These are phyloP conservation scores for Geum urbanum DNA, from an alignment of 306 rosid genomes.

Conservation along the genomic window DNA sequence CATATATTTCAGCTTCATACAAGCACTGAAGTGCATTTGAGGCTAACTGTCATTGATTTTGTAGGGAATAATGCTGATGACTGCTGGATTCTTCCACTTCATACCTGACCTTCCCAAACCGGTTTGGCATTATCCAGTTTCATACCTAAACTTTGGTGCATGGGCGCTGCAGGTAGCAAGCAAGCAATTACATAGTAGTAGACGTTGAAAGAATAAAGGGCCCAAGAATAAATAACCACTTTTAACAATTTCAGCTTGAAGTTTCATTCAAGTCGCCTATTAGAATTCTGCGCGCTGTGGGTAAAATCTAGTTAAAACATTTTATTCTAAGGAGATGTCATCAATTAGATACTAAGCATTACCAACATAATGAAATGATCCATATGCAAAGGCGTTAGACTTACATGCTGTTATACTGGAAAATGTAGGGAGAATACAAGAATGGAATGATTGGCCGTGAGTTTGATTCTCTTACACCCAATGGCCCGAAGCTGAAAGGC, in stretches of 20 bases:
- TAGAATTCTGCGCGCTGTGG: background rate
- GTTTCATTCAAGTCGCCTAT: background rate
- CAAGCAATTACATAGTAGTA: background rate
- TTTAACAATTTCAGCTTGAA: background rate
- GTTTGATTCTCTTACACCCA: conserved; percentile 47
- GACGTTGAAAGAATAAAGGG: background rate
- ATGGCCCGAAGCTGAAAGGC: conserved; percentile 66
- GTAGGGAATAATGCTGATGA: conserved; percentile 94
- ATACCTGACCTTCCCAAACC: conserved; percentile 66
- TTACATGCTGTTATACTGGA: background rate
- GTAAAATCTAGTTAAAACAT: background rate
- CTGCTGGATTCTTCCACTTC: conserved; percentile 69
- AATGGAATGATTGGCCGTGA: conserved; percentile 77
- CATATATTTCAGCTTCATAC: background rate
- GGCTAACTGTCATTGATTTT: background rate
- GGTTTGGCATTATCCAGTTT: conserved; percentile 82
- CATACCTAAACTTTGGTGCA: conserved; percentile 75
- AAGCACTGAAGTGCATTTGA: background rate
- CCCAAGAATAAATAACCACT: background rate
- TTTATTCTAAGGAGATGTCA: background rate
- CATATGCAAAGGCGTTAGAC: background rate
- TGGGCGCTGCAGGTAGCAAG: conserved; percentile 78
- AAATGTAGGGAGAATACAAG: conserved; percentile 80
- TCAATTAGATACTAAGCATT: background rate
- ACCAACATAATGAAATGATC: background rate